phyloP scores from a whole-genome alignment of 2,329 filamentous ascomycete genomes.

The Huntiella savannae region DNA sequence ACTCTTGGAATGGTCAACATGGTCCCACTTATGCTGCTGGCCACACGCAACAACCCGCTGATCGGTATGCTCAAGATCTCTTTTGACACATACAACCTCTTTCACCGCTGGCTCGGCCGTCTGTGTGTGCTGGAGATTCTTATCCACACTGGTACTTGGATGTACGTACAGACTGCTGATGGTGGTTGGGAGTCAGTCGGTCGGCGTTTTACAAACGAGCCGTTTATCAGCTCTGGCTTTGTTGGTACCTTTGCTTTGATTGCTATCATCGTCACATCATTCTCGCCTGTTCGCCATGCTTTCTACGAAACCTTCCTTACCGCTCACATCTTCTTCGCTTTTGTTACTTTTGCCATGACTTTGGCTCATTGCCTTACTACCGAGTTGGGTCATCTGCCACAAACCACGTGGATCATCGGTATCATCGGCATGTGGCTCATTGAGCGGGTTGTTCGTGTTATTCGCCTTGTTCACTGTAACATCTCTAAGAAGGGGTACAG shows the following conservation, averaged over 20 bases:
- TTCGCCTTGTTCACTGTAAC: conserved; percentile 47
- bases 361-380: conserved; percentile 62
- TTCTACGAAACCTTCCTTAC: conserved; percentile 96
- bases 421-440: conserved; percentile 58
- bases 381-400: conserved; percentile 45
- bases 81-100: conserved; percentile 66
- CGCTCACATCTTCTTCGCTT: conserved; percentile 58
- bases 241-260: conserved; percentile 41
- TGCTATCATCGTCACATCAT: conserved; percentile 47
- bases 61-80: conserved; percentile 53
- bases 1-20: conserved; percentile 57
- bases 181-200: conserved; percentile 41
- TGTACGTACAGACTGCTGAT: conserved; percentile 48
- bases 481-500: conserved; percentile 39
- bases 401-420: conserved; percentile 55
- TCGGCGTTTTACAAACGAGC: conserved; percentile 32
- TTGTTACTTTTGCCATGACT: conserved; percentile 48
- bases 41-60: conserved; percentile 60
- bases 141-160: conserved; percentile 51
- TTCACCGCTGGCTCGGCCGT: conserved; percentile 64
- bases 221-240: conserved; percentile 48
- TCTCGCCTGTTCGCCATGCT: conserved; percentile 71
- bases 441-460: conserved; percentile 47
- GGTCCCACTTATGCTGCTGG: conserved; percentile 55
- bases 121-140: conserved; percentile 54